Conservation (phyloP, 192 early-diverging fungal species). For the Backusella tarrabulga region DNA sequence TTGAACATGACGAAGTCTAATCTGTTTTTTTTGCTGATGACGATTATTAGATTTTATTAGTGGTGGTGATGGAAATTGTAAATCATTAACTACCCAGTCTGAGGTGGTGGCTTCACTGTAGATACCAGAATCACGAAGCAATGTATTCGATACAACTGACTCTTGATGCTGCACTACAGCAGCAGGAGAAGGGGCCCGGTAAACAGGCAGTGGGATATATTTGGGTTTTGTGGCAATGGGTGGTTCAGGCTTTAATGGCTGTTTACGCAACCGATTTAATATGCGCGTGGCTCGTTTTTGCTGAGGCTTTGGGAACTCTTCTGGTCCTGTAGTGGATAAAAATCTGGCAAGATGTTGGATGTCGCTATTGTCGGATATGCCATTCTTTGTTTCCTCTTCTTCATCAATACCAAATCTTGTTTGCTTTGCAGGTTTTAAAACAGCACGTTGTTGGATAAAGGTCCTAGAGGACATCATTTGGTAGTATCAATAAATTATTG, state of each 20-base stretch:
- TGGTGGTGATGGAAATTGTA: conserved; percentile 6
- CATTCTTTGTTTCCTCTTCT: neutral
- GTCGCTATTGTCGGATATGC: neutral
- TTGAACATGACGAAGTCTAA: conserved; percentile 24
- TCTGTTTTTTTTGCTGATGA: neutral
- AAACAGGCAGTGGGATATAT: conserved; percentile 24
- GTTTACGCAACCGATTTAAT: conserved; percentile 21
- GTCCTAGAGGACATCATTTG: neutral
- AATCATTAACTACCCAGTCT: neutral
- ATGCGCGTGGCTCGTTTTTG: conserved; percentile 16
- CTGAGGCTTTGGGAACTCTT: conserved; percentile 9
- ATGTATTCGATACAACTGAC: neutral
- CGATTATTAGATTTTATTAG: neutral
- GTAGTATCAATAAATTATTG: neutral
- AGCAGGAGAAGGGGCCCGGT: conserved; percentile 1
- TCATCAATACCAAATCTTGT: neutral
- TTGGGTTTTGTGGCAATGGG: neutral
- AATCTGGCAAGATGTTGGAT: conserved; percentile 15
- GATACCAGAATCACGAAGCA: conserved; percentile 23
- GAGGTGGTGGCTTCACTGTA: conserved; percentile 15
- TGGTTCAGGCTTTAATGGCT: neutral
- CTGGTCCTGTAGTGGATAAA: conserved; percentile 20
- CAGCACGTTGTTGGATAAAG: conserved; percentile 5
- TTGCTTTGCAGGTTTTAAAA: conserved; percentile 4
- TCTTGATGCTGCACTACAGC: neutral